Conservation (phyloP, 257 asterid species). For the Mentha longifolia region DNA sequence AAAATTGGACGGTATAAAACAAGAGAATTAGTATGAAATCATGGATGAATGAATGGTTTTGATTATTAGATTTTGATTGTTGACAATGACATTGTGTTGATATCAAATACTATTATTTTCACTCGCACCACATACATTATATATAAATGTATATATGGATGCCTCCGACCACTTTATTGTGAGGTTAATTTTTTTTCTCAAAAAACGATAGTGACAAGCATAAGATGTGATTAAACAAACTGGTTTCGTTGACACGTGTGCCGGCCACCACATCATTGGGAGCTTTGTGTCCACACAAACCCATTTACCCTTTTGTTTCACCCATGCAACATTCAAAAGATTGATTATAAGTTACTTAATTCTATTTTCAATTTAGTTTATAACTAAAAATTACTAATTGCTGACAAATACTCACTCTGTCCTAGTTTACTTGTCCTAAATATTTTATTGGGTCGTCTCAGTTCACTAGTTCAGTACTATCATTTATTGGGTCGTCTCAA, state of each 20-base stretch:
- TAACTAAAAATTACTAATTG: too few species aligned
- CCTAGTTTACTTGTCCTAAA: too few species aligned
- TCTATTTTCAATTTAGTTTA: too few species aligned
- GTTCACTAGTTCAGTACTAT: too few species aligned
- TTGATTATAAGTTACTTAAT: too few species aligned
- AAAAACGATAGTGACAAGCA: neutral
- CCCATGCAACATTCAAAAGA: neutral
- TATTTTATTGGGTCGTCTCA: too few species aligned
- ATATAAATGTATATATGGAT: neutral
- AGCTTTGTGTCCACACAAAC: conserved; percentile 2
- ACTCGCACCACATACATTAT: neutral
- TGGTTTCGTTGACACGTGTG: neutral
- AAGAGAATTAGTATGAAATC: neutral
- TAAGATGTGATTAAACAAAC: neutral
- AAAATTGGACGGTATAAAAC: conserved; percentile 21
- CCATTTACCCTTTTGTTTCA: neutral
- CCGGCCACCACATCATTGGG: conserved; percentile 14
- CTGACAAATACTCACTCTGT: too few species aligned
- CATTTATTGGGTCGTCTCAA: too few species aligned
- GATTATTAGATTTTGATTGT: conserved; percentile 4
- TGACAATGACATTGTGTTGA: conserved; percentile 15
- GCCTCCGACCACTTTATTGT: conserved; percentile 13
- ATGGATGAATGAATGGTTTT: neutral
- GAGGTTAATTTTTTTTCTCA: neutral
- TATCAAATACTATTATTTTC: too few species aligned